Base-by-base conservation (phyloP, 805 yeast genomes). In the Metschnikowia henanensis region DNA sequence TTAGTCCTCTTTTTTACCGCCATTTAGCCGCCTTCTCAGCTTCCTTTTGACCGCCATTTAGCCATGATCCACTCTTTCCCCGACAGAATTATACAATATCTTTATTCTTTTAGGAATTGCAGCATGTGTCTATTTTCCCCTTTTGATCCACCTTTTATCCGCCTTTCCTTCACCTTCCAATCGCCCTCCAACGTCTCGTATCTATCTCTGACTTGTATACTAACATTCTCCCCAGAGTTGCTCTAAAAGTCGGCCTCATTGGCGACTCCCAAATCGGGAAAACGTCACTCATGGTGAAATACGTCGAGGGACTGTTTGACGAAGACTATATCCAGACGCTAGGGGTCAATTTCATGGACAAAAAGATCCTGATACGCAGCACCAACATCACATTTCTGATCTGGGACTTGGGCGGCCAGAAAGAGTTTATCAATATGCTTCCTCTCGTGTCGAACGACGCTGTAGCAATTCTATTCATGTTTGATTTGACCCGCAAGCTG, bases 211-310 rank as follows among this genome's bases (percentile, higher is more conserved):
- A n/a, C n/a, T n/a, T n/a, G 15, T 13, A 30, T 47, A 62, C 65
- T 59, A 62, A 63, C 56, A 18, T 13, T 1, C n/a, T n/a, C n/a
- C n/a, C 13, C 49, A 71, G 76, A 46, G 86, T 83, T 22, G 80
- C 87, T 1, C 68, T 92, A 37, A 94, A 92, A 57, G 90, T 92
- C 16, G 98, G 97, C 3, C 78, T 92, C 36, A 80, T 92, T 38
- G 99, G 99, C 5, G 98, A 92, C 64, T 95, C 96, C 2, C 95
- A 89, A 58, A 90, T 91, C 5, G 99, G 99, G 5, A 92, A 92
- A 60, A 92, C 99, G 0, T 88, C 97, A 5, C 68, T 92, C 46
- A 91, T 92, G 98, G 96, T 91, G 19, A 90, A 92, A 60, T 92
- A 91, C 61, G 97, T 92, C n/a, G 97, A 92, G 59, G 95, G 95